Conservation (phyloP, 306 rosid species). For the Gastrolobium villosum region DNA sequence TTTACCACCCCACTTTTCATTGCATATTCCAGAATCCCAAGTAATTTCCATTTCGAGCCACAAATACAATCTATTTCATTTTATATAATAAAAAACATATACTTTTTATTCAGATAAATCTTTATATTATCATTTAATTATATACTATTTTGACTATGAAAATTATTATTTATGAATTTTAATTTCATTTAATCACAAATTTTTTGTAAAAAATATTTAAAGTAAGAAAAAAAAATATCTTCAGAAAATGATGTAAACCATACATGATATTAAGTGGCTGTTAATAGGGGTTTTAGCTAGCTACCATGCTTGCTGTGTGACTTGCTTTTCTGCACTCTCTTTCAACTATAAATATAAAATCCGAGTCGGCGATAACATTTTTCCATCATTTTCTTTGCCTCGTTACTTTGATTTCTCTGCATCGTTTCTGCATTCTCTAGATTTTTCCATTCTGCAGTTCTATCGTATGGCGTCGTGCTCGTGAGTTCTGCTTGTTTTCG, state of each 20-base stretch:
- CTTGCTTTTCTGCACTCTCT: conserved; percentile 5
- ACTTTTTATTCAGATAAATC: neutral
- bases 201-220: no score
- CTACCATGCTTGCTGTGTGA: neutral
- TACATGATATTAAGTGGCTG: neutral
- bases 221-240: no score
- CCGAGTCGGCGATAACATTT: conserved; percentile 12
- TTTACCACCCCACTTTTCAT: conserved; percentile 31
- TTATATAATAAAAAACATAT: neutral
- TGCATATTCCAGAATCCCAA: conserved; percentile 58
- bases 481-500: neutral
- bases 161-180: no score
- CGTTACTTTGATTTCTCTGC: neutral
- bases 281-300: neutral
- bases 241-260: neutral
- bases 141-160: no score
- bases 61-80: neutral
- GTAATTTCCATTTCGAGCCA: conserved; percentile 40
- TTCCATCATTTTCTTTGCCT: conserved; percentile 36
- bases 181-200: no score
- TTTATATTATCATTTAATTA: no score
- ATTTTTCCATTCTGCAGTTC: conserved; percentile 37
- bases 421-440: conserved; percentile 21
- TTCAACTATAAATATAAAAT: conserved; percentile 31
- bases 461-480: conserved; percentile 9